Conservation (phyloP, 2,329 filamentous ascomycete genomes). For the Samsoniella hepiali region DNA sequence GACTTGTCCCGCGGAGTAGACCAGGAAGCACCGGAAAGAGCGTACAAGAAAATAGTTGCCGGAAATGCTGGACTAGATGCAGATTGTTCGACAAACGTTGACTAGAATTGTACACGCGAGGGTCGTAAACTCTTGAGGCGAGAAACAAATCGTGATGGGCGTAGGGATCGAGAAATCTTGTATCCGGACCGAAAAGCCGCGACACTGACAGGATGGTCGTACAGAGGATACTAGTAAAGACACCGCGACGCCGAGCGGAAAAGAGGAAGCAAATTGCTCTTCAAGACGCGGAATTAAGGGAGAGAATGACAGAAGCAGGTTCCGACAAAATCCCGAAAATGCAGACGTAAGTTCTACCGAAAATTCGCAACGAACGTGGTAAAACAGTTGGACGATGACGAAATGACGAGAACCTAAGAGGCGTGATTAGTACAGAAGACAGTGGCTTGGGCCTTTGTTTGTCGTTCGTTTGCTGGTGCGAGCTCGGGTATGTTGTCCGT, state of each 20-base stretch:
- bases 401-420: conserved; percentile 40
- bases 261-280: conserved; percentile 16
- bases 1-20: background rate
- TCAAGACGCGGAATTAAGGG: conserved; percentile 17
- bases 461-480: conserved; percentile 15
- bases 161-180: conserved; percentile 10
- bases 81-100: conserved; percentile 10
- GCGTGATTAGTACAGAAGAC: conserved; percentile 23
- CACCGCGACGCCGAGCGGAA: conserved; percentile 18
- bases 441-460: conserved; percentile 8
- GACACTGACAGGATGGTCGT: conserved; percentile 18
- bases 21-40: background rate
- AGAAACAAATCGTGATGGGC: conserved; percentile 13
- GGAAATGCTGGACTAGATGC: conserved; percentile 13
- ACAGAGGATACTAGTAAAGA: conserved; percentile 17
- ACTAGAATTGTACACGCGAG: conserved; percentile 14
- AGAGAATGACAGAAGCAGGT: conserved; percentile 28
- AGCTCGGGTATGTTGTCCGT: conserved; percentile 4
- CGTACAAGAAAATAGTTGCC: conserved; percentile 11
- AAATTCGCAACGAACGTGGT: conserved; percentile 41
- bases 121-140: conserved; percentile 16
- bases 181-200: conserved; percentile 18
- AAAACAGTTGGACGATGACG: conserved; percentile 38
- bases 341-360: conserved; percentile 36
- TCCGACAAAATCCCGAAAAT: conserved; percentile 26